Evolutionary conservation across 148 eudicot species (phyloP).

Genomic region (Persicaria maculosa): DNA sequence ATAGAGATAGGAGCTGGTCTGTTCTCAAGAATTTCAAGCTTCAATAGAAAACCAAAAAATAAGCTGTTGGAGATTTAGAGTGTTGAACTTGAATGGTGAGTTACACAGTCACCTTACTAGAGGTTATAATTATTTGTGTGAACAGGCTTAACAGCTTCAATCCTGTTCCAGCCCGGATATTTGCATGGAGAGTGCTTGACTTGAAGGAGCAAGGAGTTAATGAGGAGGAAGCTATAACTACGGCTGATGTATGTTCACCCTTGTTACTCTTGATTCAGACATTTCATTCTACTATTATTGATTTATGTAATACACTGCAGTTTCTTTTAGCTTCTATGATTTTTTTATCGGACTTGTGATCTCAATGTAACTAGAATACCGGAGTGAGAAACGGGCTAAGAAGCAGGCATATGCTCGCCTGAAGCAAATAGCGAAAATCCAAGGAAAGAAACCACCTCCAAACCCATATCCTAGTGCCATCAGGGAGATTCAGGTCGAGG

Average conservation of each 20-base stretch:
- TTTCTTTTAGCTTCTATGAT: background rate
- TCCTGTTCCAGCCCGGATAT: constrained; percentile 65
- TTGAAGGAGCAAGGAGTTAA: constrained; percentile 62
- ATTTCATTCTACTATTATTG: background rate
- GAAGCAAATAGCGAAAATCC: constrained; percentile 56
- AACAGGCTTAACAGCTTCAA: constrained; percentile 52
- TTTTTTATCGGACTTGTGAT: background rate
- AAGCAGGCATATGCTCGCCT: constrained; percentile 56
- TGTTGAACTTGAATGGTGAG: too few species aligned
- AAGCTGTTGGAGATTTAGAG: too few species aligned
- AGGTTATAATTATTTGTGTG: background rate
- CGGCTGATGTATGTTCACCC: constrained; percentile 59
- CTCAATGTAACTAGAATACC: constrained; percentile 60
- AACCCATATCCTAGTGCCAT: constrained; percentile 84
- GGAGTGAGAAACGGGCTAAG: constrained; percentile 50
- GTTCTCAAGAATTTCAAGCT: too few species aligned
- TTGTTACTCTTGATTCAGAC: background rate
- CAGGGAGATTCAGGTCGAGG: constrained; percentile 84
- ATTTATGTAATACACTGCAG: too few species aligned
- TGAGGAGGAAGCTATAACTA: constrained; percentile 64
- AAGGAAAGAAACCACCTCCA: constrained; percentile 20
- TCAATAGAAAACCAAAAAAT: too few species aligned
- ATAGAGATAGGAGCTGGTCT: too few species aligned
- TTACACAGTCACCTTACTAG: too few species aligned
- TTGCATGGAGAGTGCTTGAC: constrained; percentile 72